Conservation (phyloP, 805 yeast genomes). For the Cyberlindnera americana region DNA sequence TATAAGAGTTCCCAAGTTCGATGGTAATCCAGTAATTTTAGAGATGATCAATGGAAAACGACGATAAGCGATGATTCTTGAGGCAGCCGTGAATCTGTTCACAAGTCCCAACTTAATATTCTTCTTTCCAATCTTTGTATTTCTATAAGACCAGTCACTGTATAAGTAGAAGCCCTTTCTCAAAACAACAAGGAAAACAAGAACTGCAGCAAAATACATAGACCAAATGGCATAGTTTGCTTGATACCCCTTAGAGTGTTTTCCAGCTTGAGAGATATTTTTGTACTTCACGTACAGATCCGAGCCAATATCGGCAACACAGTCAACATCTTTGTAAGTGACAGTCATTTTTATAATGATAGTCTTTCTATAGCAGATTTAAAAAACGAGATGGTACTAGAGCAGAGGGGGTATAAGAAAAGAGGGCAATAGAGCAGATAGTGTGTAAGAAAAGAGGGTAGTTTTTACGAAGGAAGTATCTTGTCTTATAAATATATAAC, state of each 20-base stretch:
- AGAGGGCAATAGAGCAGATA: too few relatives aligned
- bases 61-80: slow-evolving; percentile 32
- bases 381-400: too few relatives aligned
- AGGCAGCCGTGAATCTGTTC: slow-evolving; percentile 28
- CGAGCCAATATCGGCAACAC: slow-evolving; percentile 13
- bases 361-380: too few relatives aligned
- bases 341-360: slow-evolving; percentile 3
- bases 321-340: slow-evolving; percentile 21
- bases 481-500: too few relatives aligned
- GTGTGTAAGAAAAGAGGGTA: too few relatives aligned
- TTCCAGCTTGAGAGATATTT: slow-evolving; percentile 17
- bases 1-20: slow-evolving; percentile 35
- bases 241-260: slow-evolving; percentile 17
- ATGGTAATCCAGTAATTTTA: slow-evolving; percentile 35
- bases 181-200: slow-evolving; percentile 7
- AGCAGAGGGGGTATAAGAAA: too few relatives aligned
- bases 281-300: slow-evolving; percentile 1
- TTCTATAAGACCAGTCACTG: slow-evolving; percentile 20
- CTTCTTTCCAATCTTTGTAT: slow-evolving; percentile 10
- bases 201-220: slow-evolving; percentile 18
- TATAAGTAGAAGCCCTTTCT: slow-evolving; percentile 13
- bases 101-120: not conserved
- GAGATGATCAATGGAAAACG: slow-evolving; percentile 31
- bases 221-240: slow-evolving; percentile 14
- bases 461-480: too few relatives aligned